Percentiles rank a stretch among this genome's conserved stretches.
Conservation (phyloP, 306 rosid genomes). For the Quercus robur region DNA sequence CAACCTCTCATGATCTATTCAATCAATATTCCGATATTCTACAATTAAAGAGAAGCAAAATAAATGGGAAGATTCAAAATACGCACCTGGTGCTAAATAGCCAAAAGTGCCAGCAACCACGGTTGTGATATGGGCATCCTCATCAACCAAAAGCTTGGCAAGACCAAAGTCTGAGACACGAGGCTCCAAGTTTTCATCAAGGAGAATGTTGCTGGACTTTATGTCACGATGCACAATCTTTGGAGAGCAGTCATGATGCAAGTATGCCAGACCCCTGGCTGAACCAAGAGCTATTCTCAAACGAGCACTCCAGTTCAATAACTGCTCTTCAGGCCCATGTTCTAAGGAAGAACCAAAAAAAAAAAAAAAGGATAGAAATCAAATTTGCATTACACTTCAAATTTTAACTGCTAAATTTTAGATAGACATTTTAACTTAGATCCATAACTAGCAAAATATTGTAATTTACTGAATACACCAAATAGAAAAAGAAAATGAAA, state of each 20-base stretch:
- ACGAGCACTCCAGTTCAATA: slow-evolving; percentile 73
- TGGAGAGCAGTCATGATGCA: slow-evolving; percentile 92
- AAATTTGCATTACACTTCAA: background rate
- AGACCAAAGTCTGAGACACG: slow-evolving; percentile 91
- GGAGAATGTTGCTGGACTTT: slow-evolving; percentile 95
- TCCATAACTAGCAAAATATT: background rate
- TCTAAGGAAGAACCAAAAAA: slow-evolving; percentile 21
- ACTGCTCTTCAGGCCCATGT: slow-evolving; percentile 33
- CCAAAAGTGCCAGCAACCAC: slow-evolving; percentile 99
- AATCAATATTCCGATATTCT: no score
- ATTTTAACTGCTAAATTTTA: background rate
- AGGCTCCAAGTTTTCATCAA: slow-evolving; percentile 84
- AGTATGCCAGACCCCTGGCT: slow-evolving; percentile 86
- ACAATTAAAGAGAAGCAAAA: no score
- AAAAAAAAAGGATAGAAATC: background rate
- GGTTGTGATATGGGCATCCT: slow-evolving; percentile 90
- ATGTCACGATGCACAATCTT: slow-evolving; percentile 84
- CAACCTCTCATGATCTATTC: no score
- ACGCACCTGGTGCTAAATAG: slow-evolving; percentile 91
- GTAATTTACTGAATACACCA: background rate
- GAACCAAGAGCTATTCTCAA: slow-evolving; percentile 90
- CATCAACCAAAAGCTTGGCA: slow-evolving; percentile 89
- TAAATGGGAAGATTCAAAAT: background rate
- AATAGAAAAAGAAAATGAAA: background rate
- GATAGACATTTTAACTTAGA: background rate